A percentile compares a stretch with the other conserved stretches of the same genome.
Evolutionary conservation across 306 rosid genomes (phyloP).

Genomic region (Spatholobus suberectus): DNA sequence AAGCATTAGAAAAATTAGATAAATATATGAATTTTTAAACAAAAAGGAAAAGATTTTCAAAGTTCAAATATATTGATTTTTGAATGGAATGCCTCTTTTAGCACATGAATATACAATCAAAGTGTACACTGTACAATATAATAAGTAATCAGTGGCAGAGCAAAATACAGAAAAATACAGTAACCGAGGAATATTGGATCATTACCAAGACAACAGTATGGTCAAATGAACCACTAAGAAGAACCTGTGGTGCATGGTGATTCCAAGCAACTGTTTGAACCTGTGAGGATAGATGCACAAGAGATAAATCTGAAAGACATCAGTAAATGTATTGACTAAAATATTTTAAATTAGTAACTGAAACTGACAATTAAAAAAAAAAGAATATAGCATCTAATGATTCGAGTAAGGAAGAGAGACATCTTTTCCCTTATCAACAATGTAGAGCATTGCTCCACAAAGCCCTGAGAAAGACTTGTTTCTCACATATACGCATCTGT

Average conservation of each 20-base stretch:
- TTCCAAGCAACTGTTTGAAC: conserved; percentile 98
- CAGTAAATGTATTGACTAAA: conserved; percentile 7
- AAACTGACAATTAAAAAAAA: not conserved
- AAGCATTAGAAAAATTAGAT: conserved; percentile 33
- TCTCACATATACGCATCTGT: not conserved
- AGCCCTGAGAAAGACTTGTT: not conserved
- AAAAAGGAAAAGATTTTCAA: not conserved
- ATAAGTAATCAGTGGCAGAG: conserved; percentile 10
- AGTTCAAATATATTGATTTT: conserved; percentile 21
- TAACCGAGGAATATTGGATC: conserved; percentile 20
- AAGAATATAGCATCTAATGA: not conserved
- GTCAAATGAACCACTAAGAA: conserved; percentile 97
- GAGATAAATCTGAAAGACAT: conserved; percentile 39
- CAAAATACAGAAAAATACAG: not conserved
- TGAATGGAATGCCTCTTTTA: conserved; percentile 11
- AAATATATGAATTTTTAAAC: not conserved
- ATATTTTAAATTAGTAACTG: not conserved
- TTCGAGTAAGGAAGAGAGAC: not conserved
- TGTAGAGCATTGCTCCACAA: conserved; percentile 25
- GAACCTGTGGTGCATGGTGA: conserved; percentile 71
- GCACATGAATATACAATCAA: conserved; percentile 19
- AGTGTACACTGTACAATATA: not conserved
- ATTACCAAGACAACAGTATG: conserved; percentile 83
- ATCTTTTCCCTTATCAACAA: conserved; percentile 9
- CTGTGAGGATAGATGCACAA: conserved; percentile 54